Evolutionary conservation across 202 grass and related monocot species (phyloP), one percentile per base, ranked within the genome.

Genomic region (Carex arenaria): DNA sequence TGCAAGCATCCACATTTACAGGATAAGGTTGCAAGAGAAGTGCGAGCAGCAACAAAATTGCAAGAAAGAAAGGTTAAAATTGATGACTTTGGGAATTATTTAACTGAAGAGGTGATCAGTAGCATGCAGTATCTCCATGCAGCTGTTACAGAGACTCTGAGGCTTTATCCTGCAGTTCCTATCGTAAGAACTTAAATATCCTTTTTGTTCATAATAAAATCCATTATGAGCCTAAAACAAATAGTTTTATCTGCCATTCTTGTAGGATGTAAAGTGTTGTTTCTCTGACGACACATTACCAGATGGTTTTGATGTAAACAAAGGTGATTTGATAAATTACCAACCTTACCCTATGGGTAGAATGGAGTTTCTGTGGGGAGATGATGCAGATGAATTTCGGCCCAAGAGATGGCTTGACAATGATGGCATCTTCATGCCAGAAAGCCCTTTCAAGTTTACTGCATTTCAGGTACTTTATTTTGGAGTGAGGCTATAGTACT

Each of bases 81-180:
- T 5, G 84, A 92, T 1, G 82, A 85, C 11, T 94, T 97, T 70
- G 42, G 62, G 15, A 64, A 47, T 72, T 82, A 76, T 67, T 68
- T 97, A 4, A 94, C 67, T 1, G 92, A 97, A 52, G 85, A 97
- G 14, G 76, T 85, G 0, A 84, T 97, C 19, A 90, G 84, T 79
- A 88, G 79, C 57, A 91, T 97, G 90, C 90, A 93, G 64, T 91
- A 89, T 63, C 85, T 97, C 36, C 90, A 91, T 73, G 89, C 94
- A 7, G 61, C 87, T 4, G 80, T 94, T 4, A 85, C 92, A 0
- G 92, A 97, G 87, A 94, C 94, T 4, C 79, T 94, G 30, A 74
- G 90, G 6, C 70, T 97, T 8, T 97, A 92, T 80, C 92, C 88
- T 18, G 87, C 90, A 2, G 88, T 91, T 80, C 94, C 90, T 4